Conservation (phyloP, 2,329 filamentous ascomycete genomes). For the Diaporthe vexans region DNA sequence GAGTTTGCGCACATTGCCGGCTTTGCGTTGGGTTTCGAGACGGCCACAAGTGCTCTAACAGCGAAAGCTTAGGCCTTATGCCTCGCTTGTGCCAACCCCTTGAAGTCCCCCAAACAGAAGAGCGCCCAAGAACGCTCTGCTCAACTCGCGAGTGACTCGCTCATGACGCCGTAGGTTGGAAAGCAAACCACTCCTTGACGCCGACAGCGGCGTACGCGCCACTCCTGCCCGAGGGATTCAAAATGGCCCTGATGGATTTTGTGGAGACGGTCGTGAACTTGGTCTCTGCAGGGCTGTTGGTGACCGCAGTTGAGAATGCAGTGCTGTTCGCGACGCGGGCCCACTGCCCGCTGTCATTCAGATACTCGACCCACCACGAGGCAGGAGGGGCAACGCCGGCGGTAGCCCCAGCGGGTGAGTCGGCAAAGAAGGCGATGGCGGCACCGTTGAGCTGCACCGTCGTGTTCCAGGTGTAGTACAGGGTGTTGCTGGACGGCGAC, state of each 20-base stretch:
- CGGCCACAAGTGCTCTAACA: background rate
- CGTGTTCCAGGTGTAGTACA: conserved; percentile 51
- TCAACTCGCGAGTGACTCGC: background rate
- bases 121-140: background rate
- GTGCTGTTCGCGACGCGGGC: conserved; percentile 43
- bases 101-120: background rate
- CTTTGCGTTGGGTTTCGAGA: too few species aligned
- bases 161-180: conserved; percentile 18
- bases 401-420: conserved; percentile 49
- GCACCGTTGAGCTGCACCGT: conserved; percentile 49
- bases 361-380: conserved; percentile 48
- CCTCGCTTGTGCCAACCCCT: background rate
- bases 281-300: conserved; percentile 48
- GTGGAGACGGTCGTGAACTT: conserved; percentile 48
- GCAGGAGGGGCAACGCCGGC: conserved; percentile 49
- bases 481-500: conserved; percentile 49
- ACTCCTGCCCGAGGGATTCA: conserved; percentile 46
- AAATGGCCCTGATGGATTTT: conserved; percentile 44
- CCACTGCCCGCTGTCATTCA: conserved; percentile 44
- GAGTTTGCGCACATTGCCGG: too few species aligned
- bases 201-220: conserved; percentile 46
- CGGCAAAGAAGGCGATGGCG: conserved; percentile 50
- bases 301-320: conserved; percentile 47
- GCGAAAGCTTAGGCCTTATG: background rate
- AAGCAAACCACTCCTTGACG: conserved; percentile 49